Evolutionary conservation across 2,329 filamentous ascomycete genomes (phyloP).

Genomic region (Colletotrichum incanum): DNA sequence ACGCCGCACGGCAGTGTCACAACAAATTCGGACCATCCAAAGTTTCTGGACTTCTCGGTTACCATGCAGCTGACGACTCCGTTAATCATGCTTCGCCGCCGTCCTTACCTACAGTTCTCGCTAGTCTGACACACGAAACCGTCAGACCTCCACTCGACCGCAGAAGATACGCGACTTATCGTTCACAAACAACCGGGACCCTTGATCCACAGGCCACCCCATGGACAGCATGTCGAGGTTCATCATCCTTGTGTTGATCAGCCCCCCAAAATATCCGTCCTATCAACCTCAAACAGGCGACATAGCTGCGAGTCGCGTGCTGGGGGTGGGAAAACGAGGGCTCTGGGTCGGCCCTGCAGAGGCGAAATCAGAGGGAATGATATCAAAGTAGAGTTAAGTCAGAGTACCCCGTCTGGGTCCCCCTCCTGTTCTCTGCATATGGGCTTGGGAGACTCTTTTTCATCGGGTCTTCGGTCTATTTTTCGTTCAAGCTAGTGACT

Average conservation of each 20-base stretch:
- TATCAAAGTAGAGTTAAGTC: conserved; percentile 43
- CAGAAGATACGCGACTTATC: conserved; percentile 41
- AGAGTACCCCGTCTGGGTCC: conserved; percentile 25
- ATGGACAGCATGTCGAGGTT: conserved; percentile 37
- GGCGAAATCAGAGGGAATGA: conserved; percentile 36
- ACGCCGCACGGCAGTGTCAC: conserved; percentile 42
- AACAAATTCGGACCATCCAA: conserved; percentile 29
- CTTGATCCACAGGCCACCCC: conserved; percentile 46
- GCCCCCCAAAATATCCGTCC: conserved; percentile 60
- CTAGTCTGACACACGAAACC: conserved; percentile 45
- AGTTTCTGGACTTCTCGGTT: conserved; percentile 29
- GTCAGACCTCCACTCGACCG: conserved; percentile 41
- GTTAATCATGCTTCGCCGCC: conserved; percentile 44
- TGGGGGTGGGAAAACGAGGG: conserved; percentile 36
- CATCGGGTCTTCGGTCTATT: conserved; percentile 31
- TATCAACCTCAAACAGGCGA: conserved; percentile 68
- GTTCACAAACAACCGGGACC: conserved; percentile 40
- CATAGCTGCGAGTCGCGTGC: conserved; percentile 43
- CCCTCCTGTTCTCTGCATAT: conserved; percentile 35
- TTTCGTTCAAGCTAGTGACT: conserved; percentile 20
- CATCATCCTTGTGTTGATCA: conserved; percentile 59
- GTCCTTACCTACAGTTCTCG: conserved; percentile 42
- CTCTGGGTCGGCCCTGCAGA: conserved; percentile 32
- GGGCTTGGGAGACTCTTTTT: conserved; percentile 18
- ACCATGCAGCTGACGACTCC: conserved; percentile 42